These are phyloP conservation scores for Fusarium sp. DNA, from an alignment of 2,329 filamentous ascomycete species.

Conservation along the genomic window DNA sequence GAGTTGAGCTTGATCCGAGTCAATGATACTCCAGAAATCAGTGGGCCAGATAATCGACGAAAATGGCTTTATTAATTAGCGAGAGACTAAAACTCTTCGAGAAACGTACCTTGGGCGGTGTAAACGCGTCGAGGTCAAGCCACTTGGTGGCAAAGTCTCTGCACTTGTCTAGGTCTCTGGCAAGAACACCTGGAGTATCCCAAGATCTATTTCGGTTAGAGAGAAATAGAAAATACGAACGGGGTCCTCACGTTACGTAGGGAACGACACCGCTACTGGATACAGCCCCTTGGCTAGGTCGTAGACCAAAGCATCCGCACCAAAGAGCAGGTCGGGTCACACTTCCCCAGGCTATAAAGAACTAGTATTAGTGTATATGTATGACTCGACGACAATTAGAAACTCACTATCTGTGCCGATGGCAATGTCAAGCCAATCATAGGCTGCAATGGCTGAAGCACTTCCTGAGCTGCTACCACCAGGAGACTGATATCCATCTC, in stretches of 20 bases:
- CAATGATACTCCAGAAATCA: not conserved
- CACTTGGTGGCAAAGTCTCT: not conserved
- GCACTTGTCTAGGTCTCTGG: not conserved
- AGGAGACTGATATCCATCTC: not conserved
- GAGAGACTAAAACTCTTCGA: not conserved
- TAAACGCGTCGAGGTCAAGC: not conserved
- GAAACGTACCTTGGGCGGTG: not conserved
- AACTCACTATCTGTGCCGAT: not conserved
- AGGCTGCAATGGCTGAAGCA: not conserved
- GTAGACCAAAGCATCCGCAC: not conserved
- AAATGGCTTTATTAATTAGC: not conserved
- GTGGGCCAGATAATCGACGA: not conserved
- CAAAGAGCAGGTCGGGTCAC: not conserved
- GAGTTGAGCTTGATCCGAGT: not conserved
- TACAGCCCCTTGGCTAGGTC: not conserved
- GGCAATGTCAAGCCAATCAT: not conserved
- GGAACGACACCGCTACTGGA: not conserved
- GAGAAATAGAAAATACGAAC: not conserved
- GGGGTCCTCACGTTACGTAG: not conserved
- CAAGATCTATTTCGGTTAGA: not conserved
- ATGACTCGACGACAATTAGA: accelerated
- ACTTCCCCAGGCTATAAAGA: not conserved
- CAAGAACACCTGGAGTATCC: not conserved
- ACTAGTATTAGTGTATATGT: not conserved
- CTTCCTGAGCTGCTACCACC: not conserved